Base-by-base conservation (phyloP, 2,329 filamentous ascomycete species). In the Colletotrichum endophyticum region DNA sequence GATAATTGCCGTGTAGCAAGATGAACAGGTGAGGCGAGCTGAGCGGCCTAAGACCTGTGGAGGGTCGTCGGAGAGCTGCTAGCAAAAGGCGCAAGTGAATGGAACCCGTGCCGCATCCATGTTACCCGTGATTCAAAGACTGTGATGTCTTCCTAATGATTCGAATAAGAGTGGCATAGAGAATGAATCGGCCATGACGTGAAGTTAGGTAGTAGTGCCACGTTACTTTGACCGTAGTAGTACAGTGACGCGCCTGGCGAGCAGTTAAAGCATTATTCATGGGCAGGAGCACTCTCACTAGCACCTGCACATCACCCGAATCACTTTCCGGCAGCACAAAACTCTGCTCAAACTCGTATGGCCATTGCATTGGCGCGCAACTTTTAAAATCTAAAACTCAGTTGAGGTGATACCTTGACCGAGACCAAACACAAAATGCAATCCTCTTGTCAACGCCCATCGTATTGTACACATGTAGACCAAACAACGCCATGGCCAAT, bases 21-120 rank as follows among this genome's bases (percentile, higher is more conserved):
- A 56, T 30, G 80, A 79, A 80, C 90, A 92, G 28, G 88, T 85
- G 6, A 91, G 88, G 4, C 89, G 87, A 4, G 86, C 85, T 1
- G 86, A 85, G 19, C 83, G 84, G 12, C 89, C 89, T 4, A 92
- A 81, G 22, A 88, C 81, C 62, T 80, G 85, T 5, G 85, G 86
- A 16, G 80, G 80, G 1, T 81, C 84, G 22, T 80, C 81, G 53
- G 81, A 86, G 12, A 84, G 80, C 70, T 85, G 85, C 85, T 88
- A 89, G 85, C 90, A 92, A 79, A 92, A 91, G 2, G 89, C 91
- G 80, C 90, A 92, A 25, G 88, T 88, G 82, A 91, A 91, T 39
- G 83, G 79, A 15, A 19, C 39, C 27, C 36, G 22, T 36, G 34
- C 11, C 22, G 5, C 8, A 25, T 22, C 25, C 62, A 64, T 64